A percentile compares a stretch with the other conserved stretches of the same genome.
Conservation (phyloP, 2,329 filamentous ascomycete genomes). For the Furcasterigmium sp. region DNA sequence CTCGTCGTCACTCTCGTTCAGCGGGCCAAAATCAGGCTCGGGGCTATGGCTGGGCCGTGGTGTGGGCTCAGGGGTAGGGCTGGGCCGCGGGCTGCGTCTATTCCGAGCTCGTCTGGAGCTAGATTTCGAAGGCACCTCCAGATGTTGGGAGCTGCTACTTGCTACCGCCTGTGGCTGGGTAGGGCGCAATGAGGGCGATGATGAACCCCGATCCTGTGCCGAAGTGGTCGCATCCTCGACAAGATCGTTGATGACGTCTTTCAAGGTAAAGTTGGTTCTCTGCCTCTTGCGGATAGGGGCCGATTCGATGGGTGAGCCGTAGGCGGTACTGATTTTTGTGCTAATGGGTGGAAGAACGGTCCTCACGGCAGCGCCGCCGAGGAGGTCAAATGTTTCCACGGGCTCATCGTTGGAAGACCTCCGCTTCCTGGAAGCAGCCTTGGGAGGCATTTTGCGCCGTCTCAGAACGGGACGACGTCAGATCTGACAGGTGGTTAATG, state of each 20-base stretch:
- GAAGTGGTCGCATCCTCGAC: background rate
- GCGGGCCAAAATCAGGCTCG: no score
- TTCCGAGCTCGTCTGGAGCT: no score
- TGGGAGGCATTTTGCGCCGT: constrained; percentile 9
- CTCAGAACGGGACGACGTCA: background rate
- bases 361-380: constrained; percentile 12
- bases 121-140: no score
- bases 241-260: background rate
- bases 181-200: no score
- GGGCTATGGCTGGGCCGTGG: no score
- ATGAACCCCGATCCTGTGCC: no score
- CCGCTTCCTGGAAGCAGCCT: constrained; percentile 4
- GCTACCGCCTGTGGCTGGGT: no score
- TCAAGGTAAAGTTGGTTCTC: background rate
- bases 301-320: constrained; percentile 14
- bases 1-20: no score
- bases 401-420: constrained; percentile 1
- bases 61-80: no score
- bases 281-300: constrained; percentile 3
- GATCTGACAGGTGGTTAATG: constrained; percentile 2
- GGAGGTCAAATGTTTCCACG: background rate
- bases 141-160: no score
- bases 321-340: constrained; percentile 14
- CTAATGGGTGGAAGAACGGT: constrained; percentile 14
- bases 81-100: no score